Conservation (phyloP, 2,329 filamentous ascomycete species). For the Pochonia chlamydosporia region DNA sequence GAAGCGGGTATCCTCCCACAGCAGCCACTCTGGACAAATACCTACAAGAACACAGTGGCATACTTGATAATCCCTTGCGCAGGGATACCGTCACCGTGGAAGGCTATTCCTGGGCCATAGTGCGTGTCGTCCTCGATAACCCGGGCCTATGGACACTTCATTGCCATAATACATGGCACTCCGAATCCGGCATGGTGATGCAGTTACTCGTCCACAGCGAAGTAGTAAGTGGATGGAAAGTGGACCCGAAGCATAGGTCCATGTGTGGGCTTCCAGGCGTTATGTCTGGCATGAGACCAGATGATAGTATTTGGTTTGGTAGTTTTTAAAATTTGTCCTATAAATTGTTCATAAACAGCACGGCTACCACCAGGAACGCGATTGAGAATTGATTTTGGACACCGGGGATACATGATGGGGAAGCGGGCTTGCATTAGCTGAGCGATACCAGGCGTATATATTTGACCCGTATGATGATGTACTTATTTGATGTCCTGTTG, state of each 20-base stretch:
- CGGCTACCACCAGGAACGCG: too few relatives aligned
- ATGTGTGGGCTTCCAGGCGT: slow-evolving; percentile 26
- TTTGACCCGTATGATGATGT: too few relatives aligned
- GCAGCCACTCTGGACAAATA: slow-evolving; percentile 17
- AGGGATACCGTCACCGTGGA: slow-evolving; percentile 44
- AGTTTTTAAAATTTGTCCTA: slow-evolving; percentile 12
- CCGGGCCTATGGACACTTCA: slow-evolving; percentile 54
- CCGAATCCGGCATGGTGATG: slow-evolving; percentile 54
- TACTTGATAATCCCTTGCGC: slow-evolving; percentile 25
- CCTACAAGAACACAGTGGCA: slow-evolving; percentile 15
- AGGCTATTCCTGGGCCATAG: slow-evolving; percentile 47
- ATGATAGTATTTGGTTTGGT: slow-evolving; percentile 32
- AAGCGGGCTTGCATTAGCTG: background rate
- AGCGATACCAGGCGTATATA: too few relatives aligned
- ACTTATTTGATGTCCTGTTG: too few relatives aligned
- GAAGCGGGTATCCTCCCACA: slow-evolving; percentile 28
- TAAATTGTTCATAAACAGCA: background rate
- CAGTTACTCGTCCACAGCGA: slow-evolving; percentile 39
- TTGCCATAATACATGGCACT: slow-evolving; percentile 55
- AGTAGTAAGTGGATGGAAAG: slow-evolving; percentile 19
- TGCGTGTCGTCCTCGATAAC: slow-evolving; percentile 51
- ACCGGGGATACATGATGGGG: background rate
- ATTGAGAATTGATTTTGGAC: background rate
- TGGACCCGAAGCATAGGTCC: slow-evolving; percentile 14
- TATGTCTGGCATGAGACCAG: slow-evolving; percentile 24